These are phyloP conservation scores for Podospora pseudopauciseta DNA, from an alignment of 495 filamentous ascomycete genomes.

Conservation along the genomic window DNA sequence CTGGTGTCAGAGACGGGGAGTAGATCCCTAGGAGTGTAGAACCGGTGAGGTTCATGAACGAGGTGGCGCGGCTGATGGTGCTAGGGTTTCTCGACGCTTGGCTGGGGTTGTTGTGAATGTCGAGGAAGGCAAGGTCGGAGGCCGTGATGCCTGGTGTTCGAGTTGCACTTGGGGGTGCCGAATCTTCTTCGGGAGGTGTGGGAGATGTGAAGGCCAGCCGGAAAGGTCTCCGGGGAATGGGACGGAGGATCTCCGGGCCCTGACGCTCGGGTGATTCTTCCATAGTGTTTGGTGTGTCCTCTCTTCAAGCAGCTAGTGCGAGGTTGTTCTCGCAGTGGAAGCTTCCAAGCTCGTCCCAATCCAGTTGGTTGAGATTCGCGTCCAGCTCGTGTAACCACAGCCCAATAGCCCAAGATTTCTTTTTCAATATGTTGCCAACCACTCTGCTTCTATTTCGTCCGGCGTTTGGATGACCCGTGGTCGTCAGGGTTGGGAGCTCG, in stretches of 20 bases:
- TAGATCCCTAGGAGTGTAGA: conserved; percentile 92
- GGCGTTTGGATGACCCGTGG: background rate
- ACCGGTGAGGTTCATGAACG: conserved; percentile 80
- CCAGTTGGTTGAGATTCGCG: background rate
- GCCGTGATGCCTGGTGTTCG: conserved; percentile 27
- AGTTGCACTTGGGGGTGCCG: conserved; percentile 26
- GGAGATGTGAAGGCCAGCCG: conserved; percentile 54
- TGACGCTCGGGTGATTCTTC: conserved; percentile 3
- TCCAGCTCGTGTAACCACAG: background rate
- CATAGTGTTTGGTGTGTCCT: background rate
- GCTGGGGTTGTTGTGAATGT: conserved; percentile 26
- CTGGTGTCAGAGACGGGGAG: conserved; percentile 44
- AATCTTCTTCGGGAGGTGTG: conserved; percentile 45
- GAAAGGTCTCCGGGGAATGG: conserved; percentile 73
- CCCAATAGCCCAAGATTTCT: background rate
- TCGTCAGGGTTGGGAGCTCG: background rate
- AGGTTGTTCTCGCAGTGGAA: background rate
- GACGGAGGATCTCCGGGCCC: conserved; percentile 32
- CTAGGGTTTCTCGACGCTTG: conserved; percentile 1
- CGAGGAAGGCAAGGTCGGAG: conserved; percentile 38
- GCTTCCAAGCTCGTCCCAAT: background rate
- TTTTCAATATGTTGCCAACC: background rate
- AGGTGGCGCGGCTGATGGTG: conserved; percentile 60
- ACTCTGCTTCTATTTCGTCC: background rate
- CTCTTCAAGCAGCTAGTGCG: background rate